phyloP scores from a whole-genome alignment of 805 yeast genomes.

The Brettanomyces bruxellensis region DNA sequence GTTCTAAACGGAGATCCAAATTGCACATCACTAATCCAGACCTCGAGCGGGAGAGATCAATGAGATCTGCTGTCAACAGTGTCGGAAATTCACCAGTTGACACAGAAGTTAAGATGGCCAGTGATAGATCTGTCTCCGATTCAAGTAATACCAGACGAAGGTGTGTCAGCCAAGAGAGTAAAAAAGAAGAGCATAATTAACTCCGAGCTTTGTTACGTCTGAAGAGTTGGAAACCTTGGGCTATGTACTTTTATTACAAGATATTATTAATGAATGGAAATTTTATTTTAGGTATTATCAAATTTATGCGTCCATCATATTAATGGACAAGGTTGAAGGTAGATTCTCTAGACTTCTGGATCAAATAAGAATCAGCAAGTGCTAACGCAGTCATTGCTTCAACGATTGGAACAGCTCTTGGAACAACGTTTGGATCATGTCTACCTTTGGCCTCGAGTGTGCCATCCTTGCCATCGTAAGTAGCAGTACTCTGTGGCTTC shows the following conservation, averaged over 20 bases:
- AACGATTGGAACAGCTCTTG: slow-evolving; percentile 96
- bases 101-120: background rate
- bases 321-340: slow-evolving; percentile 28
- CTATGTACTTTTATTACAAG: background rate
- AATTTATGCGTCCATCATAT: background rate
- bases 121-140: slow-evolving; percentile 2
- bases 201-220: too few relatives aligned
- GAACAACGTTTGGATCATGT: slow-evolving; percentile 97
- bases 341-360: slow-evolving; percentile 78
- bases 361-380: slow-evolving; percentile 72
- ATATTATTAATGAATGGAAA: slow-evolving; percentile 8
- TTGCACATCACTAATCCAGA: slow-evolving; percentile 60
- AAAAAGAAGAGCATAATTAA: background rate
- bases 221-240: background rate
- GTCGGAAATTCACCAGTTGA: background rate
- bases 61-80: background rate
- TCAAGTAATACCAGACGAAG: slow-evolving; percentile 15
- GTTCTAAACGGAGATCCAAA: slow-evolving; percentile 52
- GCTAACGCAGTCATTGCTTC: slow-evolving; percentile 98
- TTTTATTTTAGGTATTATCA: slow-evolving; percentile 2
- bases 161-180: slow-evolving; percentile 20
- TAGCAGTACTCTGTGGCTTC: slow-evolving; percentile 81
- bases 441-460: slow-evolving; percentile 92
- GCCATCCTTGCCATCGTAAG: slow-evolving; percentile 85
- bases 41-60: slow-evolving; percentile 1